Conservation (phyloP, 345 rosid genomes). For the Rhizophora apiculata region DNA sequence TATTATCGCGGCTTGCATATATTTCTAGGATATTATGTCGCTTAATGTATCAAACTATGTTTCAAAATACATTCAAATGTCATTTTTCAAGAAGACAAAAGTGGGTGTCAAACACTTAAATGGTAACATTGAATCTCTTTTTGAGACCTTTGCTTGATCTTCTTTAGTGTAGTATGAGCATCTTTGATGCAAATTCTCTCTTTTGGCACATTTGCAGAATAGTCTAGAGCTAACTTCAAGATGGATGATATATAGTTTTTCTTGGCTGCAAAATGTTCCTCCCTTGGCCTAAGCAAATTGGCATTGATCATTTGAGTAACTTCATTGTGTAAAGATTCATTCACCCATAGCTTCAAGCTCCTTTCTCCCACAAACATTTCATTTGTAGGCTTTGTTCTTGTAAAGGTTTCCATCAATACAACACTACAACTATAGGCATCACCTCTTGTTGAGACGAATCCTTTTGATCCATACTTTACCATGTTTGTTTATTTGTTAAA, state of each 20-base stretch:
- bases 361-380: conserved; percentile 12
- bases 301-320: conserved; percentile 9
- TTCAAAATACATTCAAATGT: too few species aligned
- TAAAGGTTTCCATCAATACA: conserved; percentile 15
- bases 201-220: conserved; percentile 8
- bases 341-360: conserved; percentile 14
- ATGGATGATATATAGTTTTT: not conserved
- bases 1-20: too few species aligned
- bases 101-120: too few species aligned
- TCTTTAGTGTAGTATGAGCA: not conserved
- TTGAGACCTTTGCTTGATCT: not conserved
- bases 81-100: too few species aligned
- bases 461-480: conserved; percentile 9
- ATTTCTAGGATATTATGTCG: too few species aligned
- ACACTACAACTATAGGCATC: conserved; percentile 21
- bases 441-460: conserved; percentile 3
- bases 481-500: not conserved
- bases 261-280: not conserved
- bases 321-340: not conserved
- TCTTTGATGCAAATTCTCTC: conserved; percentile 8
- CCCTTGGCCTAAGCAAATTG: not conserved
- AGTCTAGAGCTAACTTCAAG: not conserved
- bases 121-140: too few species aligned
- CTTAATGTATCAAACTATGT: too few species aligned
- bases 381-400: conserved; percentile 15